phyloP scores from a whole-genome alignment of 2,329 filamentous ascomycete species.

The Mollisiaceae sp. region DNA sequence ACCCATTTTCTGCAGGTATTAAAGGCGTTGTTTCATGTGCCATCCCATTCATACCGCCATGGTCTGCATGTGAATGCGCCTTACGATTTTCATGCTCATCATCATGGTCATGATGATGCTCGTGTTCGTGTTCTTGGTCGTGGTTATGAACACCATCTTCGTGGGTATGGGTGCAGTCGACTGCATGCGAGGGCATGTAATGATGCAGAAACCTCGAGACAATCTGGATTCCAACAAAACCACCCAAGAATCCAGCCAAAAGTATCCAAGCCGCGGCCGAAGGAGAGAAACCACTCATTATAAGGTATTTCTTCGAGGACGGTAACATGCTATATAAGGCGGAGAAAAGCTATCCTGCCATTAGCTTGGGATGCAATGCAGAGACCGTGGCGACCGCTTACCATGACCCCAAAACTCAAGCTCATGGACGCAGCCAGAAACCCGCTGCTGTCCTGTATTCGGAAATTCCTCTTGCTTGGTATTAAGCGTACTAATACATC shows the following conservation, averaged over 20 bases:
- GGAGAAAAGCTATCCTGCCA: conserved; percentile 75
- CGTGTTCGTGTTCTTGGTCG: conserved; percentile 27
- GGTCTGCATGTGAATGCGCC: conserved; percentile 20
- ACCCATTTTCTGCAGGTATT: conserved; percentile 24
- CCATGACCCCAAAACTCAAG: conserved; percentile 96
- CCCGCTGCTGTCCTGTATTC: conserved; percentile 84
- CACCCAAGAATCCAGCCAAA: conserved; percentile 71
- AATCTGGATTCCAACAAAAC: conserved; percentile 77
- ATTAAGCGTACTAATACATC: conserved; percentile 77
- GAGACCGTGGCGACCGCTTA: conserved; percentile 48
- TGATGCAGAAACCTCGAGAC: conserved; percentile 75
- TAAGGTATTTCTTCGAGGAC: conserved; percentile 79
- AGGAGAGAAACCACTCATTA: conserved; percentile 68
- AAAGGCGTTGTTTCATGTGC: conserved; percentile 39
- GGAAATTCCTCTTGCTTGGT: conserved; percentile 77
- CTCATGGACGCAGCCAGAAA: conserved; percentile 90
- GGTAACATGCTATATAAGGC: conserved; percentile 93
- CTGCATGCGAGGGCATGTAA: conserved; percentile 77
- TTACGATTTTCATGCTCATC: background rate
- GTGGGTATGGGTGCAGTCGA: conserved; percentile 80
- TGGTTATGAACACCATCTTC: conserved; percentile 52
- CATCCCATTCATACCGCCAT: conserved; percentile 26
- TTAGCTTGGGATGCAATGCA: conserved; percentile 10
- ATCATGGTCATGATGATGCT: conserved; percentile 32
- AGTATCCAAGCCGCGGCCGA: conserved; percentile 71